Conservation (phyloP, 2,329 filamentous ascomycete species). For the Alternaria viburni region DNA sequence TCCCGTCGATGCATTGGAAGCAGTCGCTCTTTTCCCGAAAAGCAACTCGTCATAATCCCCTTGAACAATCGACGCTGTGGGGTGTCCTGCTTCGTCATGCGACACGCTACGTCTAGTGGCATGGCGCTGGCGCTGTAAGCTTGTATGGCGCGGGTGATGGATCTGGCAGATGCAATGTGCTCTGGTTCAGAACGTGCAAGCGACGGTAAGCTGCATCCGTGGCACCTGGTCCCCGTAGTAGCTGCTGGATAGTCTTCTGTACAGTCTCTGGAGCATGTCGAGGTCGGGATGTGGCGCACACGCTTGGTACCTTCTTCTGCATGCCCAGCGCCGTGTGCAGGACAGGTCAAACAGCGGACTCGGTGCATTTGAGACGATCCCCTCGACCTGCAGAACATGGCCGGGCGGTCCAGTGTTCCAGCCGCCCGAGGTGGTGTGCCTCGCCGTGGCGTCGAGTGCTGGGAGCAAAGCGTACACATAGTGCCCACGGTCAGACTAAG, state of each 20-base stretch:
- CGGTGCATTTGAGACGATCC: constrained; percentile 30
- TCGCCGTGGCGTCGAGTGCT: constrained; percentile 35
- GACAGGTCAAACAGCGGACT: constrained; percentile 37
- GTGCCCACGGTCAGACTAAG: constrained; percentile 30
- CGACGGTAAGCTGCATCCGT: constrained; percentile 28
- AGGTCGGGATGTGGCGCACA: constrained; percentile 3
- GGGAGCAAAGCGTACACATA: constrained; percentile 21
- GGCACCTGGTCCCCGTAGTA: constrained; percentile 14
- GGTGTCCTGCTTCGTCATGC: constrained; percentile 24
- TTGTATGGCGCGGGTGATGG: constrained; percentile 27
- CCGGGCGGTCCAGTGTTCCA: constrained; percentile 23
- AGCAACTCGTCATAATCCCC: constrained; percentile 18
- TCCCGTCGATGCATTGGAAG: constrained; percentile 12
- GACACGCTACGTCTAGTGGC: constrained; percentile 21
- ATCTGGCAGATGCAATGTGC: constrained; percentile 31
- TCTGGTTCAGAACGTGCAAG: constrained; percentile 17
- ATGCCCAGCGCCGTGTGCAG: constrained; percentile 18
- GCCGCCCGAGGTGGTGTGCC: constrained; percentile 28
- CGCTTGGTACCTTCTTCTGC: neutral
- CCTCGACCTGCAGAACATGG: constrained; percentile 19
- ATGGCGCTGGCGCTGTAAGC: constrained; percentile 25
- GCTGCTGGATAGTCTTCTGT: constrained; percentile 9
- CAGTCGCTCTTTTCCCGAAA: constrained; percentile 9
- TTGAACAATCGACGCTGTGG: constrained; percentile 16
- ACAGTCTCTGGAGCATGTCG: neutral